Base-by-base conservation (phyloP, 495 filamentous ascomycete species). In the Talaromyces ruber region DNA sequence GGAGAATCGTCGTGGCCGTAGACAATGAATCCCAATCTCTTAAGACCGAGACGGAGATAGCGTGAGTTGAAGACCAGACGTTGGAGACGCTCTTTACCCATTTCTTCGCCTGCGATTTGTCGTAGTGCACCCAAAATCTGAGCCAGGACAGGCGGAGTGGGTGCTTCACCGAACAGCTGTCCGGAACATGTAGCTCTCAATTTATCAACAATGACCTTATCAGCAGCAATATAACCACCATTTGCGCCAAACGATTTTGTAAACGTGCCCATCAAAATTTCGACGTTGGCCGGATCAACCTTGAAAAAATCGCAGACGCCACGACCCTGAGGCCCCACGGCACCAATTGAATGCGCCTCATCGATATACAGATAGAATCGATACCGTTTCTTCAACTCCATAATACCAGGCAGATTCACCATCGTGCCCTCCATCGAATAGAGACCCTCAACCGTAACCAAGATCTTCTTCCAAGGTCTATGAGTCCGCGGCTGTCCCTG, bases 351-450 rank as follows among this genome's bases (percentile, higher is more conserved):
- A 77, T 96, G 92, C 7, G 92, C 92, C 74, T 96, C 92, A 70
- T 96, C 92, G 39, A 96, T 79, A 64, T 91, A 96, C 26, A 96
- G 81, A 67, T 87, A 80, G 73, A 93, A 96, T 74, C 92, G 93
- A 82, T 96, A 96, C 72, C 85, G 88, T 72, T 85, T 88, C 79
- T 91, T 93, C 59, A 96, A 82, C 47, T 77, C 81, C 47, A 96
- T 67, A 45, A 96, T 72, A 30, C 87, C 84, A 12, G 91, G 92
- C 24, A 96, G 81, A 67, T 96, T 90, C 70, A 85, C 87, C 90
- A 96, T 93, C 62, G 90, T 93, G 39, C 92, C 92, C 73, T 96
- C 92, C 92, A 96, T 96, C 3, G 90, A 94, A 75, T 95, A 96
- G 2, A 96, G 79, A 50, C 92, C 92, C 70, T 96, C 92, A 53